Evolutionary conservation across 2,329 filamentous ascomycete species (phyloP), one percentile per base, ranked within the genome.

Genomic region (Neoascochyta sp.): DNA sequence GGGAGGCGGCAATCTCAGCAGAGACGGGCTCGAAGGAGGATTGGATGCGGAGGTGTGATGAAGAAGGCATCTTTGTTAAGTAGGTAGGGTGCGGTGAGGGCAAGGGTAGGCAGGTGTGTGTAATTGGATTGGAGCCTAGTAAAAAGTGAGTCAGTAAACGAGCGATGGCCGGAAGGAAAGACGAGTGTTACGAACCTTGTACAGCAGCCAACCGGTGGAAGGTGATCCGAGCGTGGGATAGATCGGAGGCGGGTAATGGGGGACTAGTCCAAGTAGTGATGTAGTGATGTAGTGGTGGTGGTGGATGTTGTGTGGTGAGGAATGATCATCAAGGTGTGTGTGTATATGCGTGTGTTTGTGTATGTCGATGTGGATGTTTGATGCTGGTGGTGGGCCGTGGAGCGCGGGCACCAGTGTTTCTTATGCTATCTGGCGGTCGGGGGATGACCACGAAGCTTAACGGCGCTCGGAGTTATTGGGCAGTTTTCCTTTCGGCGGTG

Each of bases 131-230:
- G n/a, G n/a, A n/a, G 51, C 45, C 55, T 62, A 43, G 25, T n/a
- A 31, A 22, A 34, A 26, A 37, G 74, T 47, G 75, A 75, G 54
- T 83, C 76, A 20, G 71, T 68, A 19, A 16, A n/a, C n/a, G n/a
- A n/a, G 51, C 33, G 46, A 34, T 53, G 50, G 57, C 50, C 56
- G 52, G 50, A 43, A 43, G 43, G 39, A 15, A 33, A 28, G 42
- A 46, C 47, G 43, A 49, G 47, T 49, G 38, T 45, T 39, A 56
- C 54, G 31, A 52, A 60, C 54, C 50, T 57, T 43, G 39, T 40
- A 45, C 37, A 46, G 43, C 15, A 47, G 45, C 57, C 57, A 57
- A 54, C 60, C 30, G 49, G 41, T 34, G 45, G 49, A 47, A 53
- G 43, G 55, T 52, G 56, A 53, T 58, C 43, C 54, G 56, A 57